Percentiles rank a stretch among this genome's conserved stretches.
Evolutionary conservation across 176 grass and related monocot species (phyloP).

Genomic region (Oryza longistaminata): DNA sequence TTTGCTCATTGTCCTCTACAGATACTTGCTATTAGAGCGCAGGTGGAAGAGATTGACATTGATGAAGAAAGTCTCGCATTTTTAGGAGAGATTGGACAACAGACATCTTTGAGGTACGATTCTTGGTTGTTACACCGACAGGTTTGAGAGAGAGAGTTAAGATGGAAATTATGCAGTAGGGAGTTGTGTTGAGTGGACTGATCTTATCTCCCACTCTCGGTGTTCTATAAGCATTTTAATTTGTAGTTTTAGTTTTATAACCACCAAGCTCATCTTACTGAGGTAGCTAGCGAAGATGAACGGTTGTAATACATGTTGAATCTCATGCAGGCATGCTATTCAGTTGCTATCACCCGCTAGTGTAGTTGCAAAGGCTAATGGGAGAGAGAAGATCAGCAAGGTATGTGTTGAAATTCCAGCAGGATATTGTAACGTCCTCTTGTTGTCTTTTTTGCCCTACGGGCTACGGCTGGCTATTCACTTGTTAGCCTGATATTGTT

Average conservation of each 20-base stretch:
- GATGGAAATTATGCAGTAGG: not conserved
- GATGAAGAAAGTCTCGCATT: slow-evolving; percentile 96
- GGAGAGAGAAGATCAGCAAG: slow-evolving; percentile 96
- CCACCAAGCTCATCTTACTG: not conserved
- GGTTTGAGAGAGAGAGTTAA: not conserved
- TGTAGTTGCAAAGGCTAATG: slow-evolving; percentile 74
- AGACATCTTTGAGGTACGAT: slow-evolving; percentile 78
- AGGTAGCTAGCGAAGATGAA: not conserved
- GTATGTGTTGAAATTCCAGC: slow-evolving; percentile 38
- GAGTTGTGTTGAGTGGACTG: not conserved
- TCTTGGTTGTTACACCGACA: not conserved
- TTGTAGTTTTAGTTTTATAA: not conserved
- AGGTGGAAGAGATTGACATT: slow-evolving; percentile 94
- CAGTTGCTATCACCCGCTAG: slow-evolving; percentile 88
- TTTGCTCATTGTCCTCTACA: slow-evolving; percentile 26
- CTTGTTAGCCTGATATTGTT: not conserved
- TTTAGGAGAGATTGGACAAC: slow-evolving; percentile 90
- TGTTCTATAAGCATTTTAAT: not conserved
- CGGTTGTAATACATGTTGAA: not conserved
- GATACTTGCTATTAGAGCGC: slow-evolving; percentile 95
- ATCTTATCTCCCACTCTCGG: not conserved
- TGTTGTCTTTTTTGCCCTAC: not conserved
- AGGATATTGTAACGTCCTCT: not conserved
- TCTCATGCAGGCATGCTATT: slow-evolving; percentile 75
- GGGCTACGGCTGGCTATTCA: not conserved